Base-by-base conservation (phyloP, 2,329 filamentous ascomycete genomes). In the Aureobasidium pullulans region DNA sequence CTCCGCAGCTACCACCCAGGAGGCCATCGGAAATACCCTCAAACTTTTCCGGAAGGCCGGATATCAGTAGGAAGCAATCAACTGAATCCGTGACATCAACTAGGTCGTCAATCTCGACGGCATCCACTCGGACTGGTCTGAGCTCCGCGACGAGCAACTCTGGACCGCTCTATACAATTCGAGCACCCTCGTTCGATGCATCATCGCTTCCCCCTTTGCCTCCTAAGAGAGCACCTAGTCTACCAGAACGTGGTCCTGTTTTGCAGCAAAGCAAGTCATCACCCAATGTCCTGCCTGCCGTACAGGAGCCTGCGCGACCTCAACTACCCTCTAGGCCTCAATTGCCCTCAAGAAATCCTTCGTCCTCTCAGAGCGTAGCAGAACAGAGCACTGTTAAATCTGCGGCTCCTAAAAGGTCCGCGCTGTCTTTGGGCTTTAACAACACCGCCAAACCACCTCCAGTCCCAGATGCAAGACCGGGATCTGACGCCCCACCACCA, bases 141-240 rank as follows among this genome's bases (percentile, higher is more conserved):
- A 73, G 69, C 31, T 70, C 71, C 49, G 68, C 44, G 6, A 62
- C 57, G 1, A 58, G 49, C 28, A 59, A 59, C 2, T 62, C 62
- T 29, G 60, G 57, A 36, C 31, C 52, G 16, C 42, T 50, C 7
- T 66, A 63, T 37, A 63, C 64, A 7, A 64, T 72, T 50, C 61
- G 64, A 54, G 71, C 83, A 6, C 83, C 84, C 9, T 77, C 78
- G 48, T 86, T 79, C 71, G 81, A 82, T 61, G 78, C 81, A 50
- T 69, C 76, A 13, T 75, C 77, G 39, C 70, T 85, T 9, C 83
- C 83, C 54, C 73, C 78, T 32, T 71, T 84, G 37, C 82, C 81
- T 50, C 76, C 79, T 1, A 82, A 79, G 65, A 70, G 72, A 57
- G 66, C 71, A n/a, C 67, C 72, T n/a, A 72, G 75, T 50, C 71